These are phyloP conservation scores for Biscogniauxia marginata DNA, from an alignment of 2,329 filamentous ascomycete species.

Conservation along the genomic window DNA sequence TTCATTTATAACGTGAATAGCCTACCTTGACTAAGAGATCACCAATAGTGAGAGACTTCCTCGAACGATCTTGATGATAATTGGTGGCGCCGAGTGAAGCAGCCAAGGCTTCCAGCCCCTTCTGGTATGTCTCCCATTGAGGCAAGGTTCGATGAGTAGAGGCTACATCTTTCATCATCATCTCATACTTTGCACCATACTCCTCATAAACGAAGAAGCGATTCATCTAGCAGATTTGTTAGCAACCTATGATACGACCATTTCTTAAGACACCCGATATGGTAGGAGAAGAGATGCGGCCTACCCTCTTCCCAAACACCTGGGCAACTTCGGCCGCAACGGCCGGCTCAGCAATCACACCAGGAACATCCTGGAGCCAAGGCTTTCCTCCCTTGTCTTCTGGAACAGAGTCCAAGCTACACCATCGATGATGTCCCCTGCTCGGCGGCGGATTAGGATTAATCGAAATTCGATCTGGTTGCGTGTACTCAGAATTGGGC, in stretches of 20 bases:
- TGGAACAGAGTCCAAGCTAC: slow-evolving; percentile 46
- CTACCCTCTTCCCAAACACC: slow-evolving; percentile 59
- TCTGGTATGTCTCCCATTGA: slow-evolving; percentile 78
- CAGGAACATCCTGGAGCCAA: slow-evolving; percentile 47
- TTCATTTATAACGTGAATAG: background rate
- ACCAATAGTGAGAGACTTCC: slow-evolving; percentile 76
- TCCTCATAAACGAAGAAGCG: slow-evolving; percentile 87
- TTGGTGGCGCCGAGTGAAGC: slow-evolving; percentile 72
- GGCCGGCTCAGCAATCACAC: slow-evolving; percentile 57
- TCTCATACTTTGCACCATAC: slow-evolving; percentile 85
- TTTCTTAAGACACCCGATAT: background rate
- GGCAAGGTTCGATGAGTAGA: slow-evolving; percentile 66
- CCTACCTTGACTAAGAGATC: slow-evolving; percentile 87
- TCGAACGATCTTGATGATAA: slow-evolving; percentile 58
- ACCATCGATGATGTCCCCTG: slow-evolving; percentile 45
- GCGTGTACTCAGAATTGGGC: slow-evolving; percentile 65
- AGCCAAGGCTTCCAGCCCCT: slow-evolving; percentile 79
- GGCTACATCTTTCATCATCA: slow-evolving; percentile 76
- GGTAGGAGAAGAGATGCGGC: slow-evolving; percentile 7
- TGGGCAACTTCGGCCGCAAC: slow-evolving; percentile 60
- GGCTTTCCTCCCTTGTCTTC: slow-evolving; percentile 38
- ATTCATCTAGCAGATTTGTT: slow-evolving; percentile 57
- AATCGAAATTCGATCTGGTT: slow-evolving; percentile 36
- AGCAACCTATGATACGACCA: slow-evolving; percentile 3
- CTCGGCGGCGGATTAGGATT: slow-evolving; percentile 18